These are phyloP conservation scores for Cordyceps sp. DNA, from an alignment of 2,329 filamentous ascomycete genomes.

Conservation along the genomic window DNA sequence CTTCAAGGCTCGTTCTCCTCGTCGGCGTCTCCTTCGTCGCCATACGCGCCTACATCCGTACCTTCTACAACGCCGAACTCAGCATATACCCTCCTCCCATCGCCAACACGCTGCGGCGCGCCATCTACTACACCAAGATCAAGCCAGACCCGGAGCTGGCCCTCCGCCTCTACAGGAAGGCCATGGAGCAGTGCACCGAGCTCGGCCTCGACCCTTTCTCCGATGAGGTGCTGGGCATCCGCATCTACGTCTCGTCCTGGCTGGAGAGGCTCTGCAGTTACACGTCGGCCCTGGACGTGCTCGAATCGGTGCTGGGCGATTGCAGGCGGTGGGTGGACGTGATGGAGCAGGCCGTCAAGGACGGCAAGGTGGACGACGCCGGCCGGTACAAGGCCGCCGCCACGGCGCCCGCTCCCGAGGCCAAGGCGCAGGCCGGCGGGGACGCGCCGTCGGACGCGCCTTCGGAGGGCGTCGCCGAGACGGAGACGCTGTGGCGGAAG, in stretches of 20 bases:
- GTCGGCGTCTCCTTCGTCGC: slow-evolving; percentile 13
- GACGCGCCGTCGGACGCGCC: too few species aligned
- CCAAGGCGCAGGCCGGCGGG: neutral
- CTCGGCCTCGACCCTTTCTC: slow-evolving; percentile 73
- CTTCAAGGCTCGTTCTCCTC: slow-evolving; percentile 7
- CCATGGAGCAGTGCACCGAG: slow-evolving; percentile 56
- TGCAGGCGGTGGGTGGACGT: slow-evolving; percentile 43
- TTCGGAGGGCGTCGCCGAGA: too few species aligned
- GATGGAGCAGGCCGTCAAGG: slow-evolving; percentile 31
- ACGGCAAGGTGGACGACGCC: slow-evolving; percentile 26
- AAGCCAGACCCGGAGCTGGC: slow-evolving; percentile 59
- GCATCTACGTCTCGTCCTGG: slow-evolving; percentile 64
- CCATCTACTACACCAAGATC: slow-evolving; percentile 73
- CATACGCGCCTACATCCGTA: slow-evolving; percentile 29
- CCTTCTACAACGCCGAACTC: slow-evolving; percentile 38
- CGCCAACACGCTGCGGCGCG: slow-evolving; percentile 63
- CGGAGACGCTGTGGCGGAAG: slow-evolving; percentile 36
- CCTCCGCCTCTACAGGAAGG: slow-evolving; percentile 68
- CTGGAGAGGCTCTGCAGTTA: slow-evolving; percentile 62
- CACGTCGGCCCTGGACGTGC: slow-evolving; percentile 53
- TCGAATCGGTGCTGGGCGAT: slow-evolving; percentile 62
- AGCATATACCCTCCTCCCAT: slow-evolving; percentile 50
- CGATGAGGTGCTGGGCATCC: slow-evolving; percentile 79
- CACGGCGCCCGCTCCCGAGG: neutral
- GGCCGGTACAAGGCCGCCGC: slow-evolving; percentile 14